Evolutionary conservation across 176 grass and related monocot genomes (phyloP).

Genomic region (Juncus inflexus): DNA sequence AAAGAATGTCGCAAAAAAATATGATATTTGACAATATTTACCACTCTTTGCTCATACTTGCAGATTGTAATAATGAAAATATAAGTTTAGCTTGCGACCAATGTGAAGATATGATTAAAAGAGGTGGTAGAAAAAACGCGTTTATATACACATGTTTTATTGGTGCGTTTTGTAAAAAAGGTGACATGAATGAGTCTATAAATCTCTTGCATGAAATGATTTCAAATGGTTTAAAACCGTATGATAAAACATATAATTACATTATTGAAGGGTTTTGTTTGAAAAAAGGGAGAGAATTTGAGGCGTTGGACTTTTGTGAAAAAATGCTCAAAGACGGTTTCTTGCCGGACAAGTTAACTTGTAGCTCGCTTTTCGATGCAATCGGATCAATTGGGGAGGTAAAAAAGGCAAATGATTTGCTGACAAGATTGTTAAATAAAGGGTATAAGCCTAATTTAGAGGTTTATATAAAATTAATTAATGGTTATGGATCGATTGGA

Average conservation of each 20-base stretch:
- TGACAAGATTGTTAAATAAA: slow-evolving; percentile 44
- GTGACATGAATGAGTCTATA: slow-evolving; percentile 31
- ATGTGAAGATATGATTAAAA: slow-evolving; percentile 47
- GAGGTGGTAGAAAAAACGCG: slow-evolving; percentile 40
- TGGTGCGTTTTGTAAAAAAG: slow-evolving; percentile 22
- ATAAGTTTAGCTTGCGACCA: slow-evolving; percentile 35
- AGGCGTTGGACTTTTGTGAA: slow-evolving; percentile 44
- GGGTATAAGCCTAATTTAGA: slow-evolving; percentile 46
- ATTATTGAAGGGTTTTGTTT: slow-evolving; percentile 43
- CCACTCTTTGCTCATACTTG: slow-evolving; percentile 51
- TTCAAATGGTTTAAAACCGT: slow-evolving; percentile 51
- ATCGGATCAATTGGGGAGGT: slow-evolving; percentile 42
- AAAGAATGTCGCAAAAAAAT: slow-evolving; percentile 75
- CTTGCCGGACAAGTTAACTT: slow-evolving; percentile 33
- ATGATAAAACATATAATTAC: slow-evolving; percentile 62
- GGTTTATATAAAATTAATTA: slow-evolving; percentile 44
- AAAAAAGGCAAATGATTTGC: slow-evolving; percentile 42
- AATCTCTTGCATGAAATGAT: slow-evolving; percentile 54
- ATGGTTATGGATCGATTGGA: slow-evolving; percentile 41
- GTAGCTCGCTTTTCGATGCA: slow-evolving; percentile 42
- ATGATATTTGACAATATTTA: slow-evolving; percentile 57
- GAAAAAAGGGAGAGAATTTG: slow-evolving; percentile 34
- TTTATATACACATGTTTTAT: slow-evolving; percentile 82
- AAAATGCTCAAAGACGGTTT: slow-evolving; percentile 55
- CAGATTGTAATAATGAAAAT: slow-evolving; percentile 39